These are phyloP conservation scores for Populus nigra DNA, from an alignment of 345 rosid species.

Conservation along the genomic window DNA sequence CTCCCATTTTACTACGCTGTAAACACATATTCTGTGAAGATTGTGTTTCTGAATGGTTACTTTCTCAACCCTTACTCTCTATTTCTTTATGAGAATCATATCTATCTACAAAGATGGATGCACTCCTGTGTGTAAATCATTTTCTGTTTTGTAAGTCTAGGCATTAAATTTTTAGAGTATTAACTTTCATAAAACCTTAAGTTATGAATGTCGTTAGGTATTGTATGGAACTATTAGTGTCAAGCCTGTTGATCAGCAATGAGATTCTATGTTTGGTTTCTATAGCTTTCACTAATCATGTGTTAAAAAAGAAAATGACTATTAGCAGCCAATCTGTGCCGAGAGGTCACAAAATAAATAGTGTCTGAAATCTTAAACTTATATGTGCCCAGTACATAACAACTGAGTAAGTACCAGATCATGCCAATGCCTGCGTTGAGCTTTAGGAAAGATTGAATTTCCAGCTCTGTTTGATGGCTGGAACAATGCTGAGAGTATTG, in stretches of 20 bases:
- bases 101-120: background rate
- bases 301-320: background rate
- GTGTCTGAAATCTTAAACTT: background rate
- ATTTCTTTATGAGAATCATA: background rate
- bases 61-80: background rate
- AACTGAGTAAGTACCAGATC: background rate
- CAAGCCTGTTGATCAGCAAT: background rate
- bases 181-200: background rate
- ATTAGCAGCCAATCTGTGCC: background rate
- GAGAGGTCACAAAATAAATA: background rate
- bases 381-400: background rate
- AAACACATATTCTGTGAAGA: constrained; percentile 72
- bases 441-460: background rate
- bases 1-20: constrained; percentile 51
- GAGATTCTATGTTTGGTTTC: background rate
- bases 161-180: background rate
- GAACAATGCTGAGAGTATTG: background rate
- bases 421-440: background rate
- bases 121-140: background rate
- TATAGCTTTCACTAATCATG: background rate
- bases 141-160: background rate
- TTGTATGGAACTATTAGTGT: background rate
- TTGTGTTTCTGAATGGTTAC: constrained; percentile 64
- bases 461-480: background rate
- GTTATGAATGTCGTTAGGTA: background rate